These are phyloP conservation scores for Ploettnerulaceae sp. DNA, from an alignment of 2,329 filamentous ascomycete species.

Conservation along the genomic window DNA sequence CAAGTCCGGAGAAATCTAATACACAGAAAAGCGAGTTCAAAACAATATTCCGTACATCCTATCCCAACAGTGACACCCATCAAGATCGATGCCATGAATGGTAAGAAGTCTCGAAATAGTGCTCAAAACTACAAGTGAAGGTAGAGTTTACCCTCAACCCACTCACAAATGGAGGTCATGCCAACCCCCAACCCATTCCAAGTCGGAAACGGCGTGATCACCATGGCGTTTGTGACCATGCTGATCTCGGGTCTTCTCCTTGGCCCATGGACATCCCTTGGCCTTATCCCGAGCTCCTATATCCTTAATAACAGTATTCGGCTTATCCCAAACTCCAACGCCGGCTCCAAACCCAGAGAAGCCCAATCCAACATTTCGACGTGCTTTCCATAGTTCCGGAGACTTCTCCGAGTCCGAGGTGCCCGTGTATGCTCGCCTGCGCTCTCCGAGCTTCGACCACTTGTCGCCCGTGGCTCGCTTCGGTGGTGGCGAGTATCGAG, in stretches of 20 bases:
- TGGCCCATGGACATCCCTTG: constrained; percentile 46
- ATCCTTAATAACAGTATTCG: constrained; percentile 34
- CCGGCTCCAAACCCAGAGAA: constrained; percentile 42
- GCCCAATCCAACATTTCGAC: constrained; percentile 42
- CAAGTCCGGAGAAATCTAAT: constrained; percentile 33
- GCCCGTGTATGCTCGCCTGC: constrained; percentile 62
- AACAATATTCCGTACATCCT: constrained; percentile 19
- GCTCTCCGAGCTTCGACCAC: constrained; percentile 84
- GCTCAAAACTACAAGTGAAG: constrained; percentile 48
- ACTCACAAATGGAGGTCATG: constrained; percentile 42
- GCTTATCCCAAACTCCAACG: constrained; percentile 33
- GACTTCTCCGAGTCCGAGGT: constrained; percentile 47
- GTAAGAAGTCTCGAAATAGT: constrained; percentile 14
- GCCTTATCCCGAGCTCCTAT: constrained; percentile 36
- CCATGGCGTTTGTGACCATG: constrained; percentile 55
- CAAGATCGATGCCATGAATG: constrained; percentile 15
- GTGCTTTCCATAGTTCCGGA: constrained; percentile 43
- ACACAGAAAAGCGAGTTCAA: constrained; percentile 36
- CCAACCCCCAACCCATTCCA: constrained; percentile 96
- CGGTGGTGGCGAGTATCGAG: constrained; percentile 60
- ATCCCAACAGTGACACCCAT: constrained; percentile 7
- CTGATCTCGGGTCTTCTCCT: constrained; percentile 43
- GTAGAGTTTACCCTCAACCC: constrained; percentile 9
- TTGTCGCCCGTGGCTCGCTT: constrained; percentile 70
- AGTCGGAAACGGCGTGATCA: constrained; percentile 52